Base-by-base conservation (phyloP, 805 yeast genomes). In the Nematodospora valgi region DNA sequence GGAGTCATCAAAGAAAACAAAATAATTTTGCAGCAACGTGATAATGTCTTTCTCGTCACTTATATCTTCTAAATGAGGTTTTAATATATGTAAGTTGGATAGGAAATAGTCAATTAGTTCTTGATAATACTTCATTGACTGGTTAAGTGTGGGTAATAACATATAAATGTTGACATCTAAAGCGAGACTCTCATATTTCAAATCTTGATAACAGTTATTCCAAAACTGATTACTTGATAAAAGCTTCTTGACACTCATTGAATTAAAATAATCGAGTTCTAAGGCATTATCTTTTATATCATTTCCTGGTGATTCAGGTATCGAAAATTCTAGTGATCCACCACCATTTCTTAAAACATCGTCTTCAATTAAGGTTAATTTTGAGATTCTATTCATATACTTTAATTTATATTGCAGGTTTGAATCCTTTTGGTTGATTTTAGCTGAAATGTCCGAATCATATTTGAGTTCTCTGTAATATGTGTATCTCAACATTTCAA, bases 201-300 rank as follows among this genome's bases (percentile, higher is more conserved):
- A 27, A 22, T 34, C 37, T 24, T 34, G 37, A 24, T 27, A 34
- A 24, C 32, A 26, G 21, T 27, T 34, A 15, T 34, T 24, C 37
- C 37, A 34, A 23, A 34, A 34, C 15, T 34, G 37, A 11, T 13
- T 20, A n/a, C 27, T 16, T 10, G n/a, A 6, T 13, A 34, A 13
- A 7, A 27, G 30, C 13, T 13, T 8, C 23, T 12, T 31, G 9
- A 31, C 30, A 31, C 30, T n/a, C n/a, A n/a, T n/a, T n/a, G n/a
- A n/a, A n/a, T n/a, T n/a, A n/a, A n/a, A n/a, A n/a, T n/a, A n/a
- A n/a, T n/a, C n/a, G n/a, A n/a, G n/a, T n/a, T n/a, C n/a, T n/a
- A n/a, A n/a, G n/a, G n/a, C n/a, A n/a, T n/a, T n/a, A n/a, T n/a
- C n/a, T n/a, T n/a, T n/a, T n/a, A n/a, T n/a, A n/a, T n/a, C n/a